Conservation (phyloP, 345 rosid species). For the Salix purpurea region DNA sequence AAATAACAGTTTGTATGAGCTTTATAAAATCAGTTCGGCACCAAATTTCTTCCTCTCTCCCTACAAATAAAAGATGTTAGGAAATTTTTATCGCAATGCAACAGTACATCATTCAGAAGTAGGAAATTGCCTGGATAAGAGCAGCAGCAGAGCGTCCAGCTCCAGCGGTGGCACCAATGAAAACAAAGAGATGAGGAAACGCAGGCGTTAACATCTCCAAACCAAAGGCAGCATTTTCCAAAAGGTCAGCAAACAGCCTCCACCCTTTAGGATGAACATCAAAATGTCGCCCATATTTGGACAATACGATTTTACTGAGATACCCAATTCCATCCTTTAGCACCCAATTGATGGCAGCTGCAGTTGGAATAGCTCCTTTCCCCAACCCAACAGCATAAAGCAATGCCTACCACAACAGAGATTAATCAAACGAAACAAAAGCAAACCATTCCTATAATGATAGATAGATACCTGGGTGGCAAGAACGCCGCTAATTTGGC, state of each 20-base stretch:
- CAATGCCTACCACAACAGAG: conserved; percentile 52
- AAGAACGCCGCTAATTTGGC: conserved; percentile 89
- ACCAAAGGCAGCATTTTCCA: conserved; percentile 91
- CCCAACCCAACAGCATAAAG: conserved; percentile 97
- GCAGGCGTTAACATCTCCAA: conserved; percentile 91
- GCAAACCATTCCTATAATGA: neutral
- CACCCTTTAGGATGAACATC: conserved; percentile 96
- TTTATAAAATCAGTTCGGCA: neutral
- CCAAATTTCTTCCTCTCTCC: neutral
- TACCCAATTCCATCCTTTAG: conserved; percentile 96
- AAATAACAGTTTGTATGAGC: too few species aligned
- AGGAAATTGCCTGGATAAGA: conserved; percentile 66
- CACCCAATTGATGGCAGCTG: conserved; percentile 97
- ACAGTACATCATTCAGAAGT: neutral
- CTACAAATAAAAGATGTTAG: too few species aligned
- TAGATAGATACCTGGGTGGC: conserved; percentile 73
- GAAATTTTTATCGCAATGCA: neutral
- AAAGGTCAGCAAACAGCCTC: conserved; percentile 92
- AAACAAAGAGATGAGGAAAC: conserved; percentile 74
- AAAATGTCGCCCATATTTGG: conserved; percentile 89
- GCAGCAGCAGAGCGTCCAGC: conserved; percentile 92
- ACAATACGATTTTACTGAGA: conserved; percentile 81
- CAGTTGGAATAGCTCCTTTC: conserved; percentile 93
- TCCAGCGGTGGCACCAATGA: conserved; percentile 87
- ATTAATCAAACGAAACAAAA: neutral